Evolutionary conservation across 805 yeast species (phyloP), one percentile per base, ranked within the genome.

Genomic region (Ogataea allantospora): DNA sequence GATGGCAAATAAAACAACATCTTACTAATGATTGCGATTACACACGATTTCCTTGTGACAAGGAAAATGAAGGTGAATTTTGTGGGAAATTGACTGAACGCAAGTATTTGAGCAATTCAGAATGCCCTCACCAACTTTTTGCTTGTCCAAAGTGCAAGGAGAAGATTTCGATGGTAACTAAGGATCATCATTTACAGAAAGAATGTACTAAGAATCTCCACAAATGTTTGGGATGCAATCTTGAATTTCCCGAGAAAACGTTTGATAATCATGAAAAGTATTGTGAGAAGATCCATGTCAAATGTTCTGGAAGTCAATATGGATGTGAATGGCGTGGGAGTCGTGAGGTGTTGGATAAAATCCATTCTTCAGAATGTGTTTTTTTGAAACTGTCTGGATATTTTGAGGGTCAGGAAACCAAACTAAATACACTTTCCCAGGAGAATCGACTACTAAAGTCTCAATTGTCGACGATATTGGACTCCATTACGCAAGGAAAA

Each of bases 1-100:
- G 86, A 15, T 79, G 86, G 82, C 70, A 72, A 36, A 50, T 80
- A 6, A 69, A 70, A 34, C 67, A 60, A 29, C 88, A 81, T 57
- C 54, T 75, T 3, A 55, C 50, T 2, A 48, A 53, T 9, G 66
- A 63, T 5, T 73, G 79, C 42, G 56, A 41, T 16, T 65, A 42
- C 47, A 67, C 68, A 0, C 45, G 59, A 21, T 65, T 73, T 7
- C 46, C 40, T 18, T 73, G 79, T 44, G 51, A 46, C n/a, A 26
- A 41, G 21, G 20, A 28, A 4, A 20, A 40, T 7, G 47, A 43
- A n/a, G 49, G 47, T 6, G 32, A 32, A 15, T 27, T 36, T 7
- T 52, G 58, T 38, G 47, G 42, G 11, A 37, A 41, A 19, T 31
- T 53, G 14, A 50, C 57, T 2, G 54, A 53, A 29, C 42, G 55